These are phyloP conservation scores for Lachancea waltii DNA, from an alignment of 805 yeast genomes.

Conservation along the genomic window DNA sequence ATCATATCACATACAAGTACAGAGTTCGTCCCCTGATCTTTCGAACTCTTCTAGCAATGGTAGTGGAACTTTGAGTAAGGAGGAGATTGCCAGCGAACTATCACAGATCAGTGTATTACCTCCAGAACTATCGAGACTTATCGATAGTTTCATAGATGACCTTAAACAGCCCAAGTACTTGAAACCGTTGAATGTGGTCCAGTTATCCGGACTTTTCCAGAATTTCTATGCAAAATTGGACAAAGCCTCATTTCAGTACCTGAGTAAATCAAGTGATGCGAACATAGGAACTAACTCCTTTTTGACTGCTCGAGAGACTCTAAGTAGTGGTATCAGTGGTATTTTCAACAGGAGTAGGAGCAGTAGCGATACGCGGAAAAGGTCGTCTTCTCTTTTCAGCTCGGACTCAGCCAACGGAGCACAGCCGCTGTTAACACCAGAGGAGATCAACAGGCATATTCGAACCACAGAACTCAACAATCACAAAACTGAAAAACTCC, in stretches of 20 bases:
- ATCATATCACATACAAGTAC: slow-evolving; percentile 16
- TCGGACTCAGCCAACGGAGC: slow-evolving; percentile 20
- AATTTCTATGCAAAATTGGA: slow-evolving; percentile 28
- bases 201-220: slow-evolving; percentile 29
- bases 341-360: slow-evolving; percentile 32
- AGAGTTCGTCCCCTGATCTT: slow-evolving; percentile 4
- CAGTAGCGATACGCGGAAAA: slow-evolving; percentile 19
- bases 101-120: slow-evolving; percentile 21
- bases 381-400: slow-evolving; percentile 30
- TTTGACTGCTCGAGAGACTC: slow-evolving; percentile 25
- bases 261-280: slow-evolving; percentile 7
- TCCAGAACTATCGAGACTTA: slow-evolving; percentile 20
- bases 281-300: slow-evolving; percentile 9
- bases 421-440: slow-evolving; percentile 27
- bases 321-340: slow-evolving; percentile 32
- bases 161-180: slow-evolving; percentile 32
- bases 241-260: slow-evolving; percentile 26
- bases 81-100: slow-evolving; percentile 22
- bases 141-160: slow-evolving; percentile 28
- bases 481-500: slow-evolving; percentile 23
- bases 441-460: slow-evolving; percentile 26
- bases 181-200: slow-evolving; percentile 26
- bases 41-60: slow-evolving; percentile 8
- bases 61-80: slow-evolving; percentile 12
- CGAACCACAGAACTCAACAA: slow-evolving; percentile 23